Percentiles rank a stretch among this genome's conserved stretches.
Conservation (phyloP, 495 filamentous ascomycete species). For the Echria macrotheca region DNA sequence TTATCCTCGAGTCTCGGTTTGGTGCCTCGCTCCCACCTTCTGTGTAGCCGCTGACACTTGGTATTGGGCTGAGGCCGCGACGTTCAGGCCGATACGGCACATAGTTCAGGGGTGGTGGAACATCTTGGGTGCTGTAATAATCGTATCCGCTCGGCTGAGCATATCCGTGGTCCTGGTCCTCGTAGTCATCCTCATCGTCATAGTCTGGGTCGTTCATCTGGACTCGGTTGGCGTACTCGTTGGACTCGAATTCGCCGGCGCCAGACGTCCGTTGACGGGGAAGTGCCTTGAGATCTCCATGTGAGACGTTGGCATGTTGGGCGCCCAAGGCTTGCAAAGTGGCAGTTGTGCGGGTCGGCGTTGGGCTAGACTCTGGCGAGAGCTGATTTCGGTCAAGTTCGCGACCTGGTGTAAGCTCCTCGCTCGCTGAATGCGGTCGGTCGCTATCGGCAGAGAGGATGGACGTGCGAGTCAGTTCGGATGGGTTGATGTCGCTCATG, state of each 20-base stretch:
- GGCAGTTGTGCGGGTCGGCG: conserved; percentile 35
- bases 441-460: conserved; percentile 80
- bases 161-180: conserved; percentile 29
- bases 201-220: conserved; percentile 30
- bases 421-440: conserved; percentile 57
- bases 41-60: conserved; percentile 76
- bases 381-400: conserved; percentile 50
- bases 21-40: conserved; percentile 44
- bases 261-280: conserved; percentile 35
- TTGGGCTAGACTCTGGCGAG: conserved; percentile 36
- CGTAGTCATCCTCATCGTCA: conserved; percentile 42
- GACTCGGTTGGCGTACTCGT: conserved; percentile 40
- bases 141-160: conserved; percentile 41
- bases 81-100: conserved; percentile 51
- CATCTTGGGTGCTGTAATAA: conserved; percentile 49
- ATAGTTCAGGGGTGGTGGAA: conserved; percentile 51
- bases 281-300: conserved; percentile 43
- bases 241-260: conserved; percentile 38
- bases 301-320: conserved; percentile 48
- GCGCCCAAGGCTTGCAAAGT: conserved; percentile 38
- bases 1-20: conserved; percentile 44
- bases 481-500: conserved; percentile 73
- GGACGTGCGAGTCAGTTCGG: conserved; percentile 82
- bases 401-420: conserved; percentile 48
- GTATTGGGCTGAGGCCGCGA: conserved; percentile 75